Evolutionary conservation across 331 rosid genomes (phyloP), one percentile per base, ranked within the genome.

Genomic region (Dryas integrifolia): DNA sequence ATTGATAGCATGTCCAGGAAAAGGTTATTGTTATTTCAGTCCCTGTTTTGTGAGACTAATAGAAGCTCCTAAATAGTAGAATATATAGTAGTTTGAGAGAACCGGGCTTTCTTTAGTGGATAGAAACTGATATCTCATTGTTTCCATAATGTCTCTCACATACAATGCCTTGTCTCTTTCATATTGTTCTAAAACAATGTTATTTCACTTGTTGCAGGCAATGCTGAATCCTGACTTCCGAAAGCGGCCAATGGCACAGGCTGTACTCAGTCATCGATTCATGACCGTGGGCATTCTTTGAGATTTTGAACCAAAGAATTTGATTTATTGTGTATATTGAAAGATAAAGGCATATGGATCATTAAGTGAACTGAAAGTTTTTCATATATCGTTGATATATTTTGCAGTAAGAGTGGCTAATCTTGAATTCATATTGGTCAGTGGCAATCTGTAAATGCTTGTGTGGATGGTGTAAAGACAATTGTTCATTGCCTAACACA

Each of bases 221-320:
- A 93, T 93, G 96, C 81, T 91, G 71, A 88, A 91, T 81, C 85
- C 96, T 30, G 97, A 93, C 72, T 93, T 87, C 76, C 92, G 92
- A 18, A 86, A 84, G 76, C 85, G 98, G 46, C 98, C 95, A 16
- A 76, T 77, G 58, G 98, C 95, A 0, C 91, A 89, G 76, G 85
- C 92, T 60, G 91, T 93, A 66, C 91, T 91, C 75, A 83, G 81
- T 70, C 96, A 93, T 79, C 86, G 86, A 48, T 93, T 93, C 72
- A 69, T 93, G 89, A 84, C 73, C 0, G 85, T 80, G 4, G 77
- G 81, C 15, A 66, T 76, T 44, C 87, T 82, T 51, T 88, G 84
- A 91, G 70, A 77, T 21, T 77, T 50, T 43, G 56, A 40, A 67
- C 3, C n/a, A 12, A 48, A 51, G 2, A 11, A 50, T 41, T 40